Percentiles rank a stretch among this genome's conserved stretches.
These are phyloP conservation scores for Cladophialophora bantiana DNA, from an alignment of 2,329 filamentous ascomycete species.

Conservation along the genomic window DNA sequence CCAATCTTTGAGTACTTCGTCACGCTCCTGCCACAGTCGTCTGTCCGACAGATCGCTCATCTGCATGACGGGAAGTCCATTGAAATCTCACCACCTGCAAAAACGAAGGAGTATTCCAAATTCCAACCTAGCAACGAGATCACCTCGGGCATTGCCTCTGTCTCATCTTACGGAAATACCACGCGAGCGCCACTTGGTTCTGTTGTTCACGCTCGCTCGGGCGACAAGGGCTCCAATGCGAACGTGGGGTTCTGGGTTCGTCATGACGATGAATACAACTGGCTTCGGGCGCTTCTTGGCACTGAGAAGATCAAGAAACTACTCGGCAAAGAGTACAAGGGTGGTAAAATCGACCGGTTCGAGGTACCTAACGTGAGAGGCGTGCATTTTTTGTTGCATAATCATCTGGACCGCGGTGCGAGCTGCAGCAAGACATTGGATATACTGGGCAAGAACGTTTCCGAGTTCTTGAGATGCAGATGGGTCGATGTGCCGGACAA, in stretches of 20 bases:
- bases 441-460: not conserved
- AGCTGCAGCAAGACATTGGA: not conserved
- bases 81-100: not conserved
- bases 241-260: conserved; percentile 58
- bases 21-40: not conserved
- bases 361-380: not conserved
- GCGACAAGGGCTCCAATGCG: conserved; percentile 55
- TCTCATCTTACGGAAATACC: conserved; percentile 21
- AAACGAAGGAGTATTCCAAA: not conserved
- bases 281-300: conserved; percentile 45
- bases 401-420: not conserved
- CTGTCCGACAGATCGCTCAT: not conserved
- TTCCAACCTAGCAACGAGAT: not conserved
- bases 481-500: not conserved
- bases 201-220: conserved; percentile 48
- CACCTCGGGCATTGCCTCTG: too few relatives aligned
- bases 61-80: not conserved
- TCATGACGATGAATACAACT: conserved; percentile 53
- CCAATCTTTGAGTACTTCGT: not conserved
- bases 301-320: conserved; percentile 30
- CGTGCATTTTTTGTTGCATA: not conserved
- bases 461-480: not conserved
- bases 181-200: conserved; percentile 43
- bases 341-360: conserved; percentile 20
- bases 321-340: conserved; percentile 26